Conservation (phyloP, 352 stramenopile genomes). For the Phytophthora pseudosyringae region DNA sequence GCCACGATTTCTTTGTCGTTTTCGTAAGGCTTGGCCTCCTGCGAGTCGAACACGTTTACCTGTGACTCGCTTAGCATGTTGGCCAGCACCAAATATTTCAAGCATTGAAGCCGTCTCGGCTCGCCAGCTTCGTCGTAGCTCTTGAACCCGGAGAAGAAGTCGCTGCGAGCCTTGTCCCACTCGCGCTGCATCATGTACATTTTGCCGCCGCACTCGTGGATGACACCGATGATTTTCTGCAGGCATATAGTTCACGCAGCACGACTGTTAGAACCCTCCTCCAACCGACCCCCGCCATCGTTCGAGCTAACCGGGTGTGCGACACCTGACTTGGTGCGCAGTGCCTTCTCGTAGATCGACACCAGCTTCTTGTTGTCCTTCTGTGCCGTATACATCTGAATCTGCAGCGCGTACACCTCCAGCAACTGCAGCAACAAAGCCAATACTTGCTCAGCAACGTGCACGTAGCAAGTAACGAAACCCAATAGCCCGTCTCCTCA, state of each 20-base stretch:
- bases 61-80: conserved; percentile 95
- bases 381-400: conserved; percentile 93
- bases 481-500: conserved; percentile 5
- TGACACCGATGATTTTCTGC: conserved; percentile 93
- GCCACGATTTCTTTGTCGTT: conserved; percentile 96
- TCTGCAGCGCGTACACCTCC: conserved; percentile 94
- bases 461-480: background rate
- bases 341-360: conserved; percentile 92
- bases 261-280: background rate
- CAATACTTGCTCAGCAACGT: conserved; percentile 34
- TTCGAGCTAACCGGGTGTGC: conserved; percentile 69
- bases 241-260: background rate
- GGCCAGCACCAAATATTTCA: conserved; percentile 96
- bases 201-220: conserved; percentile 95
- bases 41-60: conserved; percentile 96
- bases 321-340: conserved; percentile 90
- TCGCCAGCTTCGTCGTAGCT: conserved; percentile 97
- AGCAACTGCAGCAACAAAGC: conserved; percentile 64
- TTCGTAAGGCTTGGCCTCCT: conserved; percentile 93
- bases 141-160: conserved; percentile 97
- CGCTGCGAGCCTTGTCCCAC: conserved; percentile 92
- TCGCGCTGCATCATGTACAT: conserved; percentile 96
- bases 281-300: no score
- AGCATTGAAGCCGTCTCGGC: conserved; percentile 87
- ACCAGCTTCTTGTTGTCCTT: conserved; percentile 95